Evolutionary conservation across 164 flowering plant genomes (phyloP), one percentile per base, ranked within the genome.

Genomic region (Chloranthus sessilifolius): DNA sequence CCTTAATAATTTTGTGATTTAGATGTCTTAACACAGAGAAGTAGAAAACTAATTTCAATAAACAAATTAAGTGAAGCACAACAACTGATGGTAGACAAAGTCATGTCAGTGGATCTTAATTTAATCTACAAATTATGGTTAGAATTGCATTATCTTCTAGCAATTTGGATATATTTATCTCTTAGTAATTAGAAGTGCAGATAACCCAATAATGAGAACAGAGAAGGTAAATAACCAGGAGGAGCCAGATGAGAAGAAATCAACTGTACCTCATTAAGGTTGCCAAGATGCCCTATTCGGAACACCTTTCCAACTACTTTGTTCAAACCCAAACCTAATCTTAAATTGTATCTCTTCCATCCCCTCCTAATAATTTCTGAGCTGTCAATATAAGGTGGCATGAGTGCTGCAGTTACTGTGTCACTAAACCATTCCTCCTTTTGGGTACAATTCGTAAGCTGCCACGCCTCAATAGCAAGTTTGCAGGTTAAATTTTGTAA

Each of bases 201-300:
- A n/a, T n/a, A n/a, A n/a, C n/a, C n/a, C n/a, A n/a, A n/a, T n/a
- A n/a, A n/a, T n/a, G n/a, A n/a, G n/a, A n/a, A n/a, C n/a, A n/a
- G n/a, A n/a, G n/a, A n/a, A n/a, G n/a, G n/a, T n/a, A n/a, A n/a
- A n/a, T n/a, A n/a, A n/a, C n/a, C n/a, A n/a, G n/a, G n/a, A 31
- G 15, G 10, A 39, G 45, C 5, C 14, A 40, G 16, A 36, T 16
- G 7, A 31, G n/a, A 8, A 27, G 34, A 53, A 16, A 22, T 19
- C 41, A 55, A 33, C 3, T 23, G 10, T 74, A 87, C 96, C 85
- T 85, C 99, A 59, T 92, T 92, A 12, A 92, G 61, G 66, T 78
- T 77, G 34, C 98, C 98, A 52, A 88, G 99, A 72, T 92, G 99
- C 9, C 99, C 99, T 69, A 92, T 92, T 78, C 96, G 76, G 88